Evolutionary conservation across 768 basidiomycete genomes (phyloP), one percentile per base, ranked within the genome.

Genomic region (Butyriboletus loyo): DNA sequence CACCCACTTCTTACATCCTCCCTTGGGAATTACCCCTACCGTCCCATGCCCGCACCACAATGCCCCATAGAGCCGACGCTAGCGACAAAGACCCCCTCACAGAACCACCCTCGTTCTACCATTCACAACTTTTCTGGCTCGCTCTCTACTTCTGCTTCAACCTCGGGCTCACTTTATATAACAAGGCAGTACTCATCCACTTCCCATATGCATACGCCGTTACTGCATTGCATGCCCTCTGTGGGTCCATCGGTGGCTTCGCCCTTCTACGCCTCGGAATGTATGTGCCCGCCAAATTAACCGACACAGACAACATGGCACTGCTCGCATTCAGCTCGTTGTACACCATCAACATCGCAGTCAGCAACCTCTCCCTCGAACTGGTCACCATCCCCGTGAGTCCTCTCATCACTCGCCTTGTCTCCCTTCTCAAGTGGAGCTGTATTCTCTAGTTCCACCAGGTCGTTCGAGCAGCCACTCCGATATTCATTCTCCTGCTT

Each of bases 131-230:
- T 1, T 73, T 77, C 48, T 94, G 91, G 91, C 80, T 98, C 17
- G 59, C 69, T 5, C 75, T 92, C 55, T 98, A 97, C 74, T 98
- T 99, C 65, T 68, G 74, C 54, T 88, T 95, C 79, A 98, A 98
- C 71, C 84, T 98, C 27, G 80, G 83, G 11, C 81, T 99, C 57
- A 98, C 96, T 8, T 75, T 99, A 39, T 97, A 92, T 72, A 99
- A 99, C 80, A 99, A 99, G 72, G 79, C 83, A 34, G 85, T 98
- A 17, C 84, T 99, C 55, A 85, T 90, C 48, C 83, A 80, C 50
- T 98, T 98, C 66, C 97, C 97, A 0, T 98, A 92, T 63, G 95
- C 96, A 3, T 98, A 98, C 76, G 89, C 92, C 2, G 79, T 99
- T 22, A 98, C 96, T 2, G 94, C 93, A 6, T 60, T 97, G 5